Conservation (phyloP, 768 basidiomycete species). For the Coprinopsis marcescibilis region DNA sequence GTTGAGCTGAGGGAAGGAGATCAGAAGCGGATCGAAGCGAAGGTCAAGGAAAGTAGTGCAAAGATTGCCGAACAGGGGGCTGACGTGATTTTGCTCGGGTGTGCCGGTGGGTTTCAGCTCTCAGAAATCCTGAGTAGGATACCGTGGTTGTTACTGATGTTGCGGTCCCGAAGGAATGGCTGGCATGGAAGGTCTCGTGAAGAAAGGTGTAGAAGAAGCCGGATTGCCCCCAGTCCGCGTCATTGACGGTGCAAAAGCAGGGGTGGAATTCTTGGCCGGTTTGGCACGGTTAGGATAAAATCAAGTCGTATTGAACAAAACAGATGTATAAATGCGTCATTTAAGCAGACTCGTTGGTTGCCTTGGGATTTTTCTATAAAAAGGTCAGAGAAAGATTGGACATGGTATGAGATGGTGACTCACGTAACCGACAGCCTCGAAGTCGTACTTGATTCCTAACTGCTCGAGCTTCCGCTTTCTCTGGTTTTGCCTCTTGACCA, state of each 20-base stretch:
- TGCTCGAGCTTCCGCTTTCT: conserved; percentile 76
- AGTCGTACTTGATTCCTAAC: conserved; percentile 83
- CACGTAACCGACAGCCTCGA: conserved; percentile 79
- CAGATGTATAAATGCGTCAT: no score
- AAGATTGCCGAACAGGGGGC: conserved; percentile 26
- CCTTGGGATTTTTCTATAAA: conserved; percentile 2
- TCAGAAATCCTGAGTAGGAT: not conserved
- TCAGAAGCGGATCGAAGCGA: conserved; percentile 20
- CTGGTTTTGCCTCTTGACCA: conserved; percentile 71
- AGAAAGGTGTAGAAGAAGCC: conserved; percentile 22
- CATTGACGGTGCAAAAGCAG: conserved; percentile 35
- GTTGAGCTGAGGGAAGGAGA: conserved; percentile 30
- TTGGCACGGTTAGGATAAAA: conserved; percentile 24
- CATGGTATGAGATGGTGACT: conserved; percentile 25
- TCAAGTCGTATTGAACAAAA: no score
- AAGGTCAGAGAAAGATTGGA: conserved; percentile 1
- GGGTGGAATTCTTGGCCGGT: conserved; percentile 28
- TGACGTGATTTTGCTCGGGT: conserved; percentile 33
- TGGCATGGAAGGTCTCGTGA: conserved; percentile 30
- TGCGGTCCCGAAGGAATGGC: conserved; percentile 24
- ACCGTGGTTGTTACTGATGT: not conserved
- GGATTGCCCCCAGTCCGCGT: conserved; percentile 22
- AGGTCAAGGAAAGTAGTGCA: conserved; percentile 24
- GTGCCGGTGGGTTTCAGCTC: conserved; percentile 25
- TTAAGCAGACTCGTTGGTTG: not conserved